Evolutionary conservation across 2,329 filamentous ascomycete genomes (phyloP), one percentile per base, ranked within the genome.

Genomic region (Sporothrix variecibatus): DNA sequence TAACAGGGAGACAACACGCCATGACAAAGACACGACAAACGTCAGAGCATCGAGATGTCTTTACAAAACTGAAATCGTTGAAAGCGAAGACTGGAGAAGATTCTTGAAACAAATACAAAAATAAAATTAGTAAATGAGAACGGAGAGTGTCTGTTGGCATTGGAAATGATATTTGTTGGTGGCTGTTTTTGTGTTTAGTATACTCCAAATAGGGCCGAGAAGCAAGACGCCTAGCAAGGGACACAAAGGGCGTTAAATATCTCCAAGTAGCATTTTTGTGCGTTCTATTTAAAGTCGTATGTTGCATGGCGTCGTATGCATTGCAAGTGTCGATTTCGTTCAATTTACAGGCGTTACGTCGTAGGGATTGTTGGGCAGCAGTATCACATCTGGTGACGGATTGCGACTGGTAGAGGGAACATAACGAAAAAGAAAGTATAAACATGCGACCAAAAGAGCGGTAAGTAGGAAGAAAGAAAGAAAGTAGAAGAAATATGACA

Each of bases 1-100:
- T n/a, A 9, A 2, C 2, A 43, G 11, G 34, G 34, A 65, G 60
- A 65, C 34, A n/a, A 65, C 38, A 23, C 9, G n/a, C 38, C n/a
- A 65, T 65, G 9, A 65, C 60, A 65, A 43, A 43, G n/a, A 43
- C 38, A 26, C 38, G 60, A 65, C 38, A 65, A 65, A 65, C 38
- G n/a, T 43, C 34, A 65, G n/a, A 65, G 34, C 34, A 43, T 40
- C 9, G 20, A n/a, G 34, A 43, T 11, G 7, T 26, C 56, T 3
- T 3, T 2, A 53, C 49, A 23, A 53, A n/a, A 53, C 7, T 23
- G 49, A 4, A 23, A 53, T 2, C 8, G 6, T 4, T 7, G 15
- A 28, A 60, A 12, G 6, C 17, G 28, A 34, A 9, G 15, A 34
- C 20, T n/a, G 8, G 31, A 40, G 31, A 62, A 40, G 23, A 15